These are phyloP conservation scores for Fusarium heterosporum DNA, from an alignment of 2,329 filamentous ascomycete species.

Conservation along the genomic window DNA sequence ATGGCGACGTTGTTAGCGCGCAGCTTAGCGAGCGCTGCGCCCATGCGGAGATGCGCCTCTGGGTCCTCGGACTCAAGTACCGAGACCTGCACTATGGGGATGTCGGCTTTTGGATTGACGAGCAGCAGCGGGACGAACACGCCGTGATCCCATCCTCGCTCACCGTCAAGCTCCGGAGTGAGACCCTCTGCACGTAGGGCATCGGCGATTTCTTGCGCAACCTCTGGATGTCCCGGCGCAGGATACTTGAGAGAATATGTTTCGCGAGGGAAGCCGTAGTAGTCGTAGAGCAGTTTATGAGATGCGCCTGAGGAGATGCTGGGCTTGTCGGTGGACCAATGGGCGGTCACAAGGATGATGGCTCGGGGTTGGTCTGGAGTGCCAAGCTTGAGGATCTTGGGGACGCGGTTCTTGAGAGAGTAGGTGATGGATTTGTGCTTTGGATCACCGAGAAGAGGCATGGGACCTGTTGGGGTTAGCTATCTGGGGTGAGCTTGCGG, in stretches of 20 bases:
- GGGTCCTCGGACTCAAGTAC: constrained; percentile 66
- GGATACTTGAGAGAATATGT: constrained; percentile 67
- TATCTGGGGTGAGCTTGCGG: too few relatives aligned
- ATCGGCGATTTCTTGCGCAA: constrained; percentile 62
- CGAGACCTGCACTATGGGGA: constrained; percentile 69
- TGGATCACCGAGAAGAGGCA: constrained; percentile 69
- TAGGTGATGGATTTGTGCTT: constrained; percentile 61
- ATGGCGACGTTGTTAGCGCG: constrained; percentile 67
- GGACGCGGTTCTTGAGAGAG: constrained; percentile 65
- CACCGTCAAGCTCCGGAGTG: constrained; percentile 52
- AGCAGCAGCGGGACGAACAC: constrained; percentile 70
- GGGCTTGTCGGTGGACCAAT: constrained; percentile 64
- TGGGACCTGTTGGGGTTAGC: constrained; percentile 56
- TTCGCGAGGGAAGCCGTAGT: constrained; percentile 68
- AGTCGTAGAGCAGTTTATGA: constrained; percentile 67
- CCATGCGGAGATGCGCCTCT: constrained; percentile 62
- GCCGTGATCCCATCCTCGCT: constrained; percentile 69
- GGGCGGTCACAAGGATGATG: constrained; percentile 68
- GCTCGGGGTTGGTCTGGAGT: constrained; percentile 62
- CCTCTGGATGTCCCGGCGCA: constrained; percentile 65
- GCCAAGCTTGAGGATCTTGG: constrained; percentile 65
- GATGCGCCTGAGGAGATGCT: constrained; percentile 62
- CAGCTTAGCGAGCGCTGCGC: constrained; percentile 62
- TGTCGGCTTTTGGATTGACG: constrained; percentile 62
- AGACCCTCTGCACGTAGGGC: constrained; percentile 62